Conservation (phyloP, 1,284 basidiomycete genomes). For the Trichosporon coremiiforme region DNA sequence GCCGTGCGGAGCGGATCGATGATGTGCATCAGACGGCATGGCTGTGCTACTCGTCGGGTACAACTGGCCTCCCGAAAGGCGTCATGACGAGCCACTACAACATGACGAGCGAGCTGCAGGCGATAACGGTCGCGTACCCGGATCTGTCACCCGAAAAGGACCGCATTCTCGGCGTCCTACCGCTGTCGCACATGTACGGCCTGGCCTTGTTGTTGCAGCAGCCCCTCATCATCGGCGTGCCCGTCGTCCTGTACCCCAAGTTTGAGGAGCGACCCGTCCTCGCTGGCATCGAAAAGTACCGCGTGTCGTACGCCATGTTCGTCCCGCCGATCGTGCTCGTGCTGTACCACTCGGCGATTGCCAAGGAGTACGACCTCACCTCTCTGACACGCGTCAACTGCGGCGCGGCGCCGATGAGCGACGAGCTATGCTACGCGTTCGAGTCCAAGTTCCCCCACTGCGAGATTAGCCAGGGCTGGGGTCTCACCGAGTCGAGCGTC, state of each 20-base stretch:
- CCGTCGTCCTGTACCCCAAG: conserved; percentile 68
- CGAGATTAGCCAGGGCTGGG: conserved; percentile 50
- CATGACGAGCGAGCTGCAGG: conserved; percentile 55
- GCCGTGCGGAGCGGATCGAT: conserved; percentile 19
- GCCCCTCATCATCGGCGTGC: conserved; percentile 64
- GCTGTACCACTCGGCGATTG: conserved; percentile 59
- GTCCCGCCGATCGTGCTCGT: conserved; percentile 81
- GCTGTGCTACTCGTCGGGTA: conserved; percentile 70
- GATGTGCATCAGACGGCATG: conserved; percentile 19
- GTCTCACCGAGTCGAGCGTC: conserved; percentile 58
- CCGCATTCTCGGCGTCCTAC: conserved; percentile 25
- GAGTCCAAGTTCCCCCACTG: conserved; percentile 33
- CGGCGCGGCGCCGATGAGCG: conserved; percentile 79
- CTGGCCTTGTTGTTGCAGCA: conserved; percentile 61
- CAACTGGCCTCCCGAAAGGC: conserved; percentile 56
- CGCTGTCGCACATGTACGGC: conserved; percentile 32
- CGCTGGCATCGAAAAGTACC: conserved; percentile 69
- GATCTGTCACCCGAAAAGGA: conserved; percentile 20
- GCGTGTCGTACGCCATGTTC: conserved; percentile 65
- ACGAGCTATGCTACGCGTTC: conserved; percentile 42
- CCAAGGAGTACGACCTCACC: conserved; percentile 69
- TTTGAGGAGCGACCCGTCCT: conserved; percentile 66
- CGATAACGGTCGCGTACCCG: conserved; percentile 21
- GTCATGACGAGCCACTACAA: conserved; percentile 68
- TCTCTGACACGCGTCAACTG: conserved; percentile 66